Conservation (phyloP, 345 rosid species). For the Gossypium herbaceum region DNA sequence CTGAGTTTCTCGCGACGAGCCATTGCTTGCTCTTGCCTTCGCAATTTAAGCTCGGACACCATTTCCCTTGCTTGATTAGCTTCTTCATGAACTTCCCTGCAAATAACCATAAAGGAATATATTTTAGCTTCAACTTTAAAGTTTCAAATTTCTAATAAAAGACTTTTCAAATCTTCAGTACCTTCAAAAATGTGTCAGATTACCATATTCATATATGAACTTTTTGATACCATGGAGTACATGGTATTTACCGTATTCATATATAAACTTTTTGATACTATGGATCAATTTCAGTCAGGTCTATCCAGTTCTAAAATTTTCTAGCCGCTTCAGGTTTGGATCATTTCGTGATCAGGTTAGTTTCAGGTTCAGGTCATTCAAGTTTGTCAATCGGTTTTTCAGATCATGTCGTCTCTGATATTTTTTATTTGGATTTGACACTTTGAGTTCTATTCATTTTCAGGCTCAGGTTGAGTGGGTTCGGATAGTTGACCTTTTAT, state of each 20-base stretch:
- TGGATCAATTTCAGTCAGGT: too few species aligned
- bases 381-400: too few species aligned
- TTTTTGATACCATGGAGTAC: background rate
- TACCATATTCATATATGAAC: background rate
- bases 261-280: too few species aligned
- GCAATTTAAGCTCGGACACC: constrained; percentile 60
- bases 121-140: background rate
- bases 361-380: too few species aligned
- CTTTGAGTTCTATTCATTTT: too few species aligned
- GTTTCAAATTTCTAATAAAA: background rate
- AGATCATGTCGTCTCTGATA: too few species aligned
- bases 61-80: constrained; percentile 80
- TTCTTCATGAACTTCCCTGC: constrained; percentile 92
- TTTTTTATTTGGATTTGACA: too few species aligned
- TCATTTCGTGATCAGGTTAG: too few species aligned
- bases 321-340: too few species aligned
- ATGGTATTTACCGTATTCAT: background rate
- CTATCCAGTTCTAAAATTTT: too few species aligned
- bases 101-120: background rate
- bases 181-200: background rate
- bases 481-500: too few species aligned
- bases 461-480: too few species aligned
- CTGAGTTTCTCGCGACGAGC: constrained; percentile 76
- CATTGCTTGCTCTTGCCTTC: constrained; percentile 69
- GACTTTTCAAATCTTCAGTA: background rate